Base-by-base conservation (phyloP, 192 early-diverging fungal genomes). In the Coemansia sp. region DNA sequence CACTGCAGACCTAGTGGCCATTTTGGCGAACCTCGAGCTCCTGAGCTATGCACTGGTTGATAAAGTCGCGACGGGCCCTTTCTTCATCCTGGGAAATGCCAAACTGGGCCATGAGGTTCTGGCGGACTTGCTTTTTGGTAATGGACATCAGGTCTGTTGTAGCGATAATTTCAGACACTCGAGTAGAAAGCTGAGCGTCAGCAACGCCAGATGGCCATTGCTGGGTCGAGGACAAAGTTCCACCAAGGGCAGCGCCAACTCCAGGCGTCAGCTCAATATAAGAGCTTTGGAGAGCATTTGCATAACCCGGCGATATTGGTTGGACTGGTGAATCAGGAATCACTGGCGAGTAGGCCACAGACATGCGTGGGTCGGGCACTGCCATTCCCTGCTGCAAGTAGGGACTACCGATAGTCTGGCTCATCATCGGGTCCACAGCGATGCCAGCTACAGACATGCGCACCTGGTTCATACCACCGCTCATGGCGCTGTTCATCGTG, bases 91-190 rank as follows among this genome's bases (percentile, higher is more conserved):
- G 57, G 24, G 70, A 57, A 42, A 91, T 81, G 16, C 89, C 89
- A 82, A 97, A 95, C 58, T 84, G 70, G 11, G 73, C 74, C 61
- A 89, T 86, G 48, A 99, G 73, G 73, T 94, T 86, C 66, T 96
- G 92, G 50, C 97, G 92, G n/a, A 97, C 94, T 85, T 93, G 92
- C 80, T 98, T 98, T 86, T 99, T 98, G 43, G 97, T 99, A 53
- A 99, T 91, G n/a, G 90, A 92, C 96, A 97, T 97, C 60, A 99
- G 75, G 67, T 99, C 91, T 9, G 93, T 93, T 0, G 91, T 92
- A 13, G 88, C 74, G 21, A 99, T 85, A 33, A 97, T 92, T 66
- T 90, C 89, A 60, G 84, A 84, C 37, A 93, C 88, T 65, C 89
- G 84, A 33, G 65, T 63, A 3, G 87, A 71, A 43, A 93, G 77